phyloP scores from a whole-genome alignment of 768 basidiomycete genomes.

The Lyophyllum semitale region DNA sequence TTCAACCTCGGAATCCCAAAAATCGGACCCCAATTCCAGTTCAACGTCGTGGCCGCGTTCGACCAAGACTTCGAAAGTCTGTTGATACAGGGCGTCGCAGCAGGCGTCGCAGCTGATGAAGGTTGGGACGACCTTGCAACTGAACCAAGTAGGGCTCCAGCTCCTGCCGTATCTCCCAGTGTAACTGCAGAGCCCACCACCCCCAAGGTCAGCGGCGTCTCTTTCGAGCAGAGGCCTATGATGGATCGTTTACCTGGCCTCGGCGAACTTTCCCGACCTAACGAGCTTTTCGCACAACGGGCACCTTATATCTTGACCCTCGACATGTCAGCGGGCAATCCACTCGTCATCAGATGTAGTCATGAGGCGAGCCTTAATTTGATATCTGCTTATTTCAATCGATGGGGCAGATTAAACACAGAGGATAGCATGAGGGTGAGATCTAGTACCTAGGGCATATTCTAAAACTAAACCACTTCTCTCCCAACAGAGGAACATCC shows the following conservation, averaged over 20 bases:
- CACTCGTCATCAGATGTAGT: conserved; percentile 35
- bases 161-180: neutral
- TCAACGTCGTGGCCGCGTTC: conserved; percentile 29
- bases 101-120: conserved; percentile 21
- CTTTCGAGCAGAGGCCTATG: conserved; percentile 5
- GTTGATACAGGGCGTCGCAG: conserved; percentile 17
- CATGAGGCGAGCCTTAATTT: conserved; percentile 39
- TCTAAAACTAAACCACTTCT: too few relatives aligned
- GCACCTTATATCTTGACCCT: conserved; percentile 36
- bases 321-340: conserved; percentile 25
- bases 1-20: conserved; percentile 37
- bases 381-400: conserved; percentile 35
- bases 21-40: conserved; percentile 23
- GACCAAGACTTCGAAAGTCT: conserved; percentile 36
- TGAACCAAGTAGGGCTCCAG: conserved; percentile 6
- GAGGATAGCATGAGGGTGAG: conserved; percentile 31
- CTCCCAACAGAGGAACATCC: conserved; percentile 27
- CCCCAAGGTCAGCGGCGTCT: neutral
- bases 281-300: conserved; percentile 30
- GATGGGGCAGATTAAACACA: conserved; percentile 33
- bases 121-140: conserved; percentile 33
- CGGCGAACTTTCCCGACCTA: conserved; percentile 31
- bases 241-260: conserved; percentile 27
- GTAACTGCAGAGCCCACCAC: neutral
- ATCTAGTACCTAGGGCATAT: neutral